These are phyloP conservation scores for Podaxis sp. DNA, from an alignment of 768 basidiomycete species.

Conservation along the genomic window DNA sequence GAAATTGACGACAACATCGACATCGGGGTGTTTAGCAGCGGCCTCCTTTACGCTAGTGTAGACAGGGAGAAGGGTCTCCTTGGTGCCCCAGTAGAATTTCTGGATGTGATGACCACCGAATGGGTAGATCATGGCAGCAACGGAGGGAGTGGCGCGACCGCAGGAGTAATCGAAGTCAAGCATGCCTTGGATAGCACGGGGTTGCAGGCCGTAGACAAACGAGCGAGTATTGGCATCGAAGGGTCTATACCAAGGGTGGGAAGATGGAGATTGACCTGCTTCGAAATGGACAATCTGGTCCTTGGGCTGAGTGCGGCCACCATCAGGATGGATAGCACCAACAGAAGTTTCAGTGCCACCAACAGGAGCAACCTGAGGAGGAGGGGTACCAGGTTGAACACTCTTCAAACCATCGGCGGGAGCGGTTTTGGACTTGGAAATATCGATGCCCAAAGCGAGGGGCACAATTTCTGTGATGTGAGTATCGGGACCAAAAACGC, in stretches of 20 bases:
- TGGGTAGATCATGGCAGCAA: slow-evolving; percentile 99
- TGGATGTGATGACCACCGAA: slow-evolving; percentile 99
- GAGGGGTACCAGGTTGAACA: slow-evolving; percentile 39
- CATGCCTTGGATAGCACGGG: slow-evolving; percentile 95
- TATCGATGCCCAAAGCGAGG: slow-evolving; percentile 88
- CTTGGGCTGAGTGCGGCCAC: slow-evolving; percentile 77
- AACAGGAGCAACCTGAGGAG: slow-evolving; percentile 34
- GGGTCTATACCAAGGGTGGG: slow-evolving; percentile 82
- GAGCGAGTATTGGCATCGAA: slow-evolving; percentile 94
- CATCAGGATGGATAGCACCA: slow-evolving; percentile 74
- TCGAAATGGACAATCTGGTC: slow-evolving; percentile 94
- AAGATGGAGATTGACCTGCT: slow-evolving; percentile 34
- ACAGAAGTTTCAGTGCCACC: slow-evolving; percentile 47
- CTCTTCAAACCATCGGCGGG: slow-evolving; percentile 31
- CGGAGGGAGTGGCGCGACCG: slow-evolving; percentile 85
- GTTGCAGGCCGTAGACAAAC: slow-evolving; percentile 98
- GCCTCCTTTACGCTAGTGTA: slow-evolving; percentile 93
- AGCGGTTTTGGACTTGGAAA: slow-evolving; percentile 39
- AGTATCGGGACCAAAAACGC: slow-evolving; percentile 96
- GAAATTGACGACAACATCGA: slow-evolving; percentile 98
- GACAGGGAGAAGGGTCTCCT: slow-evolving; percentile 97
- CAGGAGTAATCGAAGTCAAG: slow-evolving; percentile 99
- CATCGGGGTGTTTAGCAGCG: slow-evolving; percentile 91
- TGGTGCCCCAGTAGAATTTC: slow-evolving; percentile 99
- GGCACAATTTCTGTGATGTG: slow-evolving; percentile 99